A percentile compares a stretch with the other conserved stretches of the same genome.
phyloP scores from a whole-genome alignment of 305 asterid species.

The Ruellia speciosa region DNA sequence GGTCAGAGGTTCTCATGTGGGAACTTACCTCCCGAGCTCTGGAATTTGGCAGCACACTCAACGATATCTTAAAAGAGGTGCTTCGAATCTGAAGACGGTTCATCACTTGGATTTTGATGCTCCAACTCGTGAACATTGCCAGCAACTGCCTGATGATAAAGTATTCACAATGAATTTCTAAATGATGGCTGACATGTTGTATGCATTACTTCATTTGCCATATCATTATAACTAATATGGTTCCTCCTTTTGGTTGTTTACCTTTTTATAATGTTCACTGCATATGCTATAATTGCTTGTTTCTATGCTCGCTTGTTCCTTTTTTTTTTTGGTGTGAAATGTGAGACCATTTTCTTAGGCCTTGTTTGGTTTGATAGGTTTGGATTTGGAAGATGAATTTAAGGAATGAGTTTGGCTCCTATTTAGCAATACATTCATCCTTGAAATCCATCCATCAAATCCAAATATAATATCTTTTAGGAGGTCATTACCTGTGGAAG shows the following conservation, averaged over 20 bases:
- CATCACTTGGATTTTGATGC: constrained; percentile 99
- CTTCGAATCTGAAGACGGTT: constrained; percentile 54
- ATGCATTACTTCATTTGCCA: constrained; percentile 13
- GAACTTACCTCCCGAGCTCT: constrained; percentile 90
- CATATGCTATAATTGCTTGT: constrained; percentile 3
- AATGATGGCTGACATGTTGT: constrained; percentile 5
- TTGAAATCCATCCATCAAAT: no score
- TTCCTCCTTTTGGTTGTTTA: constrained; percentile 5
- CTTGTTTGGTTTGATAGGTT: background rate
- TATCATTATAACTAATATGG: constrained; percentile 8
- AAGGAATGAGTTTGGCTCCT: no score
- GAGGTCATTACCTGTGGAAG: no score
- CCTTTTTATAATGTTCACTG: constrained; percentile 8
- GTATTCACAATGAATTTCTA: constrained; percentile 34
- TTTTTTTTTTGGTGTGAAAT: background rate
- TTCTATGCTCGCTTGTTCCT: background rate
- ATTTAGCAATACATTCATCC: no score
- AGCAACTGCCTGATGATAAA: constrained; percentile 80
- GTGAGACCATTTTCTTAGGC: background rate
- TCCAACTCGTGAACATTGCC: constrained; percentile 92
- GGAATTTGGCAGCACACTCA: constrained; percentile 98
- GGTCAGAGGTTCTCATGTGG: constrained; percentile 94
- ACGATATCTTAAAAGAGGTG: constrained; percentile 66
- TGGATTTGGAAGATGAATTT: background rate
- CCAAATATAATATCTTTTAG: no score